Evolutionary conservation across 2,329 filamentous ascomycete species (phyloP).

Genomic region (Xylariales sp.): DNA sequence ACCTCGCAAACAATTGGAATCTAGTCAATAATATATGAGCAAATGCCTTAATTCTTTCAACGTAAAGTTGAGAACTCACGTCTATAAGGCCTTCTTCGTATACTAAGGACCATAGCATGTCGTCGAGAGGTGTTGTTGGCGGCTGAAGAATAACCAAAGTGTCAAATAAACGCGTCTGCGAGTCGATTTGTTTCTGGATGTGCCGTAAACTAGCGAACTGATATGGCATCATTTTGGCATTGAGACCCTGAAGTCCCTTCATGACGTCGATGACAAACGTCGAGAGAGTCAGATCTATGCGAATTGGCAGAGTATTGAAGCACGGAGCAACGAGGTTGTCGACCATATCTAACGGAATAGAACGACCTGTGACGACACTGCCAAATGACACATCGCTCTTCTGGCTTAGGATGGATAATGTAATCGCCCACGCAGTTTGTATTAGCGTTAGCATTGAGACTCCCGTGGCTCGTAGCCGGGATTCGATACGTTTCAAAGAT

Average conservation of each 20-base stretch:
- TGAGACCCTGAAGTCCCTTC: slow-evolving; percentile 69
- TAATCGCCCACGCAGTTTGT: slow-evolving; percentile 78
- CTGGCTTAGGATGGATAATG: slow-evolving; percentile 68
- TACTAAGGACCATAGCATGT: slow-evolving; percentile 65
- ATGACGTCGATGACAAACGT: slow-evolving; percentile 68
- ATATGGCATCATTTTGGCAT: slow-evolving; percentile 70
- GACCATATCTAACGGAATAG: slow-evolving; percentile 71
- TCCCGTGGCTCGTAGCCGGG: slow-evolving; percentile 62
- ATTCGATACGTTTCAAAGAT: slow-evolving; percentile 60
- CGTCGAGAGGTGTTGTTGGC: slow-evolving; percentile 66
- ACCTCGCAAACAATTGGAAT: slow-evolving; percentile 83
- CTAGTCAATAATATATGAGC: slow-evolving; percentile 47
- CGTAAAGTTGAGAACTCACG: slow-evolving; percentile 53
- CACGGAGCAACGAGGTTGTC: slow-evolving; percentile 85
- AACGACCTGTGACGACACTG: slow-evolving; percentile 84
- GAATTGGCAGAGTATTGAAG: slow-evolving; percentile 87
- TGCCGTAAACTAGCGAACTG: slow-evolving; percentile 81
- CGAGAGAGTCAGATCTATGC: slow-evolving; percentile 63
- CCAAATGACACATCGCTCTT: slow-evolving; percentile 83
- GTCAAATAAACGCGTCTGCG: slow-evolving; percentile 75
- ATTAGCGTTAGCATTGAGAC: slow-evolving; percentile 74
- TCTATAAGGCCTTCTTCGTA: slow-evolving; percentile 75
- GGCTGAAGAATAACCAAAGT: slow-evolving; percentile 84
- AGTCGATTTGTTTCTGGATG: slow-evolving; percentile 67
- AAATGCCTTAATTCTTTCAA: not conserved